Evolutionary conservation across 2,329 filamentous ascomycete species (phyloP).

Genomic region (Colletotrichum trifolii): DNA sequence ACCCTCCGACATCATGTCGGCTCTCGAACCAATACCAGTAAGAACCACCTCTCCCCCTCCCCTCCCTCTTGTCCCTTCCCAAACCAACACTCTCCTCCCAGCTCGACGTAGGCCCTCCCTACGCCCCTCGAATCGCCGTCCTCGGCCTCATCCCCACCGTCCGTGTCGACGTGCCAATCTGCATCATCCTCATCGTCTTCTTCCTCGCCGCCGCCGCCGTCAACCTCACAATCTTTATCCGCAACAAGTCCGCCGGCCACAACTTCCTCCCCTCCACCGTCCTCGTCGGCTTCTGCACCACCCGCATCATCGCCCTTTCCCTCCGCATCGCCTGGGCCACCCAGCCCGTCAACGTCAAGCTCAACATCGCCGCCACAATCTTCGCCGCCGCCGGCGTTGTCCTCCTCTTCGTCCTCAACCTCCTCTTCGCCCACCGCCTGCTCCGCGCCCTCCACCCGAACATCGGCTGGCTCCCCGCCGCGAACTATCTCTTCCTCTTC

Average conservation of each 20-base stretch:
- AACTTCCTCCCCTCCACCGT: conserved; percentile 71
- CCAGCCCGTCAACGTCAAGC: conserved; percentile 48
- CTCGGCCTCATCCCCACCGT: conserved; percentile 69
- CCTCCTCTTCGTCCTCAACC: conserved; percentile 80
- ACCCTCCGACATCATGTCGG: conserved; percentile 23
- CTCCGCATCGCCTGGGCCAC: conserved; percentile 66
- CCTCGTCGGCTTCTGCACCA: conserved; percentile 69
- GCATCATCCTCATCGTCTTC: conserved; percentile 69
- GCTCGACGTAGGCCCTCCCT: conserved; percentile 48
- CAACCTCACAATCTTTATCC: conserved; percentile 69
- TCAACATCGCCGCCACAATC: conserved; percentile 72
- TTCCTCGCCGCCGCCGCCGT: conserved; percentile 63
- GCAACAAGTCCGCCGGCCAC: conserved; percentile 60
- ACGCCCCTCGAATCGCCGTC: conserved; percentile 54
- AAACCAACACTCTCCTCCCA: background rate
- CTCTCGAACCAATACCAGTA: conserved; percentile 2
- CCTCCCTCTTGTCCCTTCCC: background rate
- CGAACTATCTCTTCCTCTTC: conserved; percentile 64
- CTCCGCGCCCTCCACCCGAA: conserved; percentile 77
- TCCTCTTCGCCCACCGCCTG: conserved; percentile 81
- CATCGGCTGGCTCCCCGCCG: conserved; percentile 73
- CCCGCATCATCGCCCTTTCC: conserved; percentile 61
- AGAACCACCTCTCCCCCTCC: background rate
- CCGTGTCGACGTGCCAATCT: conserved; percentile 72
- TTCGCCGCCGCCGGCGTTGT: conserved; percentile 80